phyloP scores from a whole-genome alignment of 2,329 filamentous ascomycete species.

The Fusarium sp. region DNA sequence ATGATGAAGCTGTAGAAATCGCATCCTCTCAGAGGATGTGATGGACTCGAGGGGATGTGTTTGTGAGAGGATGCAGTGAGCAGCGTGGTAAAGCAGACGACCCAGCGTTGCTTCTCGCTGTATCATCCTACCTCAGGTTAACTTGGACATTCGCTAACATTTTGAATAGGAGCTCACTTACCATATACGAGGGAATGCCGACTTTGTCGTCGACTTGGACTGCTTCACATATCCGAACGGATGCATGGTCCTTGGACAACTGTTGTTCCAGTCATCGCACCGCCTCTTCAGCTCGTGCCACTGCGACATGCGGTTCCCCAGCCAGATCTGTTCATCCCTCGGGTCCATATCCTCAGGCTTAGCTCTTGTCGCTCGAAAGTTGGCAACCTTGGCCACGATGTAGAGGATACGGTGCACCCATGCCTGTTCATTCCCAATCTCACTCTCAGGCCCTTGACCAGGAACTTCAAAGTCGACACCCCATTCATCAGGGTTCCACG shows the following conservation, averaged over 20 bases:
- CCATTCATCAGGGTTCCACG: constrained; percentile 93
- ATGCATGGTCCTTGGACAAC: constrained; percentile 86
- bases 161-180: constrained; percentile 51
- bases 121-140: constrained; percentile 70
- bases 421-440: constrained; percentile 69
- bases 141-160: neutral
- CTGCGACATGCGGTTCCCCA: constrained; percentile 75
- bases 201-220: constrained; percentile 74
- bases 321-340: constrained; percentile 71
- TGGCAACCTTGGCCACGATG: constrained; percentile 86
- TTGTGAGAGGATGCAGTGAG: constrained; percentile 83
- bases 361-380: constrained; percentile 80
- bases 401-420: constrained; percentile 94
- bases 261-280: constrained; percentile 84
- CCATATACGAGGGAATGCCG: constrained; percentile 89
- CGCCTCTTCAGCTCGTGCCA: constrained; percentile 85
- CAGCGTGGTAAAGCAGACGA: constrained; percentile 89
- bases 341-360: constrained; percentile 69
- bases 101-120: constrained; percentile 85
- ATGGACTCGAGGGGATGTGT: constrained; percentile 77
- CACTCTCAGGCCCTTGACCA: constrained; percentile 55
- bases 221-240: constrained; percentile 82
- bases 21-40: constrained; percentile 74
- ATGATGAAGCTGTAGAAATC: constrained; percentile 76
- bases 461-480: constrained; percentile 79